Evolutionary conservation across 371 early-diverging fungal genomes (phyloP).

Genomic region (Apophysomyces ossiformis): DNA sequence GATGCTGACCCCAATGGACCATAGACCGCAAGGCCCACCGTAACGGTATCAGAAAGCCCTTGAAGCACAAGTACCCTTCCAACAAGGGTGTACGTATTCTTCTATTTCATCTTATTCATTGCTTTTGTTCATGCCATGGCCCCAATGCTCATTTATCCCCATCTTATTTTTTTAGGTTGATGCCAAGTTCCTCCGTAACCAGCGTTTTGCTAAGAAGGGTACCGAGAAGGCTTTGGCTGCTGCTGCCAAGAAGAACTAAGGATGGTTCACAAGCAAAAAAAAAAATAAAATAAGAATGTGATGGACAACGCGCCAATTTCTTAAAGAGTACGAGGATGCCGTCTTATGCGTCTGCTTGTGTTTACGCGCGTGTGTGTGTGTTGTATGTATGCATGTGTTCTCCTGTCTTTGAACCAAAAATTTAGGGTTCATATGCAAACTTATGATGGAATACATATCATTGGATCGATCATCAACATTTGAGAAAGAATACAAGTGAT

Average conservation of each 20-base stretch:
- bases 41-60: constrained; percentile 97
- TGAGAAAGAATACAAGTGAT: not conserved
- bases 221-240: constrained; percentile 53
- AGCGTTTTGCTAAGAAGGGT: constrained; percentile 94
- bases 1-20: constrained; percentile 10
- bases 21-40: constrained; percentile 97
- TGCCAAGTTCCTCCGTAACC: constrained; percentile 99
- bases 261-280: constrained; percentile 4
- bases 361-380: too few species aligned
- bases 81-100: constrained; percentile 84
- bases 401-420: not conserved
- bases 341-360: too few species aligned
- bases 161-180: constrained; percentile 62
- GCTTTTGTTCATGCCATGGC: not conserved
- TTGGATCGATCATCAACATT: not conserved
- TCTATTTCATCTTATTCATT: not conserved
- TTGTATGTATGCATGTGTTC: too few species aligned
- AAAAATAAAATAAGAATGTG: constrained; percentile 3
- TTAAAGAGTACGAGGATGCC: not conserved
- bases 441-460: not conserved
- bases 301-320: not conserved
- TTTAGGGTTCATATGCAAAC: not conserved
- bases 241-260: constrained; percentile 27
- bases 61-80: constrained; percentile 86
- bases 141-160: constrained; percentile 7